Base-by-base conservation (phyloP, 441 rosid species). In the Viola pubescens region DNA sequence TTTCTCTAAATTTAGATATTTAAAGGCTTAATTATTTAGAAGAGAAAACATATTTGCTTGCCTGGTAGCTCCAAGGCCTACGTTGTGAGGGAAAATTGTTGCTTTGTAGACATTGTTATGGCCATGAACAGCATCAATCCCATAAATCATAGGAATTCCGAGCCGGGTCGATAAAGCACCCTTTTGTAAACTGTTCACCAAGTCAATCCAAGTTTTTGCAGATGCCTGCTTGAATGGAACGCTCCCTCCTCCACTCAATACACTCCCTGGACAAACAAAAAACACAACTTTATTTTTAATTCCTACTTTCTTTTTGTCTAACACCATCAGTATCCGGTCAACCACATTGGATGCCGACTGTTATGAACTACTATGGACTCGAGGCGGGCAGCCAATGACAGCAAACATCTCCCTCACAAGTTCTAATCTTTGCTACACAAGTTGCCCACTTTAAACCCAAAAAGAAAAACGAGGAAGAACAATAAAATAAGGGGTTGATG, bases 11-110 rank as follows among this genome's bases (percentile, higher is more conserved):
- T 12, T 10, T 10, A 47, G 12, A 47, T 10, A 47, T 2, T 47
- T 4, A 0, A 46, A 13, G 4, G 7, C 9, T 34, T 54, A 7
- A 56, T 10, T 47, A 34, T 4, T 52, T 50, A 34, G 61, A 6
- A 64, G 11, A 0, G 39, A 43, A 13, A 3, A 3, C 40, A 44
- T n/a, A n/a, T 44, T 14, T 3, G 61, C 84, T 70, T 81, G 55
- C 91, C 91, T 78, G 37, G 95, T 87, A 63, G 88, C 91, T 72
- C 95, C 98, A 1, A 91, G 88, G 14, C 88, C 95, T 53, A 91
- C 44, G 58, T 91, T 91, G 64, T 91, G 96, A 16, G 98, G 94
- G 61, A 88, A 86, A n/a, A 91, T 66, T 0, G 98, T 91, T 10
- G 97, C 91, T 0, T 77, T 80, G 68, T 85, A 91, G 2, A 67